phyloP scores from a whole-genome alignment of 768 basidiomycete genomes.

The Tricholoma flavovirens region DNA sequence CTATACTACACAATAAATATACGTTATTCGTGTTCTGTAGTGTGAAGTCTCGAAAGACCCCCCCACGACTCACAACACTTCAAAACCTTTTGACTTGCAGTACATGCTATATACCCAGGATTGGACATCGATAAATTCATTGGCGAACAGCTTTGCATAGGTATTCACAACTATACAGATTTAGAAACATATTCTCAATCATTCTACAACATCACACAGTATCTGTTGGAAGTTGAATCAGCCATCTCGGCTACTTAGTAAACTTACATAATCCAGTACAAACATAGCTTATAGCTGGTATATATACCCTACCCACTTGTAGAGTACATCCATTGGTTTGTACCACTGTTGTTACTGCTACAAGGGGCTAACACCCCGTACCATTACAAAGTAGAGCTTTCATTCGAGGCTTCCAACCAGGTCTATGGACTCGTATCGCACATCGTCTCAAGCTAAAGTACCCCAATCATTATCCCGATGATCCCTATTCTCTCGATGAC shows the following conservation, averaged over 20 bases:
- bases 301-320: too few relatives aligned
- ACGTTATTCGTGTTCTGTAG: too few relatives aligned
- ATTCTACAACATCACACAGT: neutral
- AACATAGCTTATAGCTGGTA: too few relatives aligned
- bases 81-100: neutral
- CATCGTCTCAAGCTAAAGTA: neutral
- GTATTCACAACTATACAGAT: neutral
- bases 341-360: too few relatives aligned
- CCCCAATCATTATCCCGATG: neutral
- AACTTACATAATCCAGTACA: too few relatives aligned
- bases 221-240: neutral
- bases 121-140: neutral
- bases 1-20: too few relatives aligned
- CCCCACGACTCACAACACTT: too few relatives aligned
- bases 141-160: neutral
- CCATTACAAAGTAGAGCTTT: neutral
- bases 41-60: too few relatives aligned
- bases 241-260: too few relatives aligned
- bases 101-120: neutral
- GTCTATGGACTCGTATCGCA: neutral
- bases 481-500: neutral
- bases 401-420: neutral
- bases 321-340: too few relatives aligned
- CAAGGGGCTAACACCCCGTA: too few relatives aligned
- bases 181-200: neutral